phyloP scores from a whole-genome alignment of 2,329 filamentous ascomycete genomes.

The Cordyceps farinosa region DNA sequence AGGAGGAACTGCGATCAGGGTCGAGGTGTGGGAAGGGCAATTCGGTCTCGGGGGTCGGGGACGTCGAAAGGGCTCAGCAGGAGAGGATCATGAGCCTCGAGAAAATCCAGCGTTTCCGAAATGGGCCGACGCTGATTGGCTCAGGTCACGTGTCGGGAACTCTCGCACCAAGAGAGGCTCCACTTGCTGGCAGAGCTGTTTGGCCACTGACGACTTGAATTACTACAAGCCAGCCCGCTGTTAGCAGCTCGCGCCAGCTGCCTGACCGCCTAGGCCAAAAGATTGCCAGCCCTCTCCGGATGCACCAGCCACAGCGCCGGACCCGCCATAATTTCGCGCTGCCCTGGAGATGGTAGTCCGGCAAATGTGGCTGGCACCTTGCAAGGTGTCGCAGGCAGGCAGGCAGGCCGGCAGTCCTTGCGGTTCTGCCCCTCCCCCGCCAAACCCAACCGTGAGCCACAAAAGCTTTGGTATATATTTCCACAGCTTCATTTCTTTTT shows the following conservation, averaged over 20 bases:
- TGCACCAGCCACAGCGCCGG: conserved; percentile 8
- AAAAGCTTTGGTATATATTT: conserved; percentile 6
- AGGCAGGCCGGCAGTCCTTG: neutral
- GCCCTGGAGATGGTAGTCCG: conserved; percentile 8
- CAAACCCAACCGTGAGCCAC: conserved; percentile 14
- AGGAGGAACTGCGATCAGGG: conserved; percentile 35
- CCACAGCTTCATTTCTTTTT: neutral
- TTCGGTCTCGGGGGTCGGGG: conserved; percentile 35
- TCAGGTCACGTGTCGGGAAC: conserved; percentile 32
- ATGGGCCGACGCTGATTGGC: conserved; percentile 43
- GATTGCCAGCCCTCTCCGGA: neutral
- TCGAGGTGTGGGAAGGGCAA: conserved; percentile 30
- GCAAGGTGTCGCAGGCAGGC: neutral
- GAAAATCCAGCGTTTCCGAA: conserved; percentile 43
- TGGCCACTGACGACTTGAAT: conserved; percentile 2
- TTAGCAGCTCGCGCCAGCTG: neutral
- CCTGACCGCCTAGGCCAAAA: conserved; percentile 8
- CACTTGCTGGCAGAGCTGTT: neutral
- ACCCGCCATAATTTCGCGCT: conserved; percentile 14
- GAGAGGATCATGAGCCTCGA: conserved; percentile 35
- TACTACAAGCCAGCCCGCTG: neutral
- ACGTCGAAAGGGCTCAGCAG: conserved; percentile 37
- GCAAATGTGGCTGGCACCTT: conserved; percentile 5
- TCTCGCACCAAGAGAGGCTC: conserved; percentile 12
- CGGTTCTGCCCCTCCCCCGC: conserved; percentile 19